Percentiles rank a stretch among this genome's conserved stretches.
Evolutionary conservation across 192 early-diverging fungal genomes (phyloP).

Genomic region (Pilaira anomala): DNA sequence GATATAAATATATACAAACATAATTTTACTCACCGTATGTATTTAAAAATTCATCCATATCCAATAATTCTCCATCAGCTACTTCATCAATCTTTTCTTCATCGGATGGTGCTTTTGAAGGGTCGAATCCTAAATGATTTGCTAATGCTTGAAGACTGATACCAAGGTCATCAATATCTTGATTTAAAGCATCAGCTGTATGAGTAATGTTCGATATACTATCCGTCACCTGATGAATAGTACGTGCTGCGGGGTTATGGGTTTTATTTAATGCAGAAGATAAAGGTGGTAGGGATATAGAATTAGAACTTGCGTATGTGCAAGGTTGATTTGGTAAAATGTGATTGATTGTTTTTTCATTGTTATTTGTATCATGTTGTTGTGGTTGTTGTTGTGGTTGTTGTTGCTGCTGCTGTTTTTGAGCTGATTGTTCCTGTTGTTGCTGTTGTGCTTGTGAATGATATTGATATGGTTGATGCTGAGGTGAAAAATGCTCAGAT

Average conservation of each 20-base stretch:
- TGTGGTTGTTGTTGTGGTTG: background rate
- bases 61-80: slow-evolving; percentile 19
- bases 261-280: background rate
- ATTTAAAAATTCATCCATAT: slow-evolving; percentile 37
- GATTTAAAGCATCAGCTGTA: slow-evolving; percentile 21
- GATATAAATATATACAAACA: background rate
- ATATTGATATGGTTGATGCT: no score
- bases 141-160: slow-evolving; percentile 23
- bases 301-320: background rate
- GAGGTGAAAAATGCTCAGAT: no score
- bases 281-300: background rate
- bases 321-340: background rate
- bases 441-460: background rate
- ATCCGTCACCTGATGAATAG: background rate
- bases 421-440: background rate
- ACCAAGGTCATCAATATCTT: slow-evolving; percentile 27
- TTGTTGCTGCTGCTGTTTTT: background rate
- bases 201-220: background rate
- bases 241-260: background rate
- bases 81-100: background rate
- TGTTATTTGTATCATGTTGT: background rate
- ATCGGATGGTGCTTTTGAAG: background rate
- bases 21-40: slow-evolving; percentile 20
- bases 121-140: slow-evolving; percentile 32
- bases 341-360: background rate